Evolutionary conservation across 306 rosid species (phyloP).

Genomic region (Cyamopsis tetragonoloba): DNA sequence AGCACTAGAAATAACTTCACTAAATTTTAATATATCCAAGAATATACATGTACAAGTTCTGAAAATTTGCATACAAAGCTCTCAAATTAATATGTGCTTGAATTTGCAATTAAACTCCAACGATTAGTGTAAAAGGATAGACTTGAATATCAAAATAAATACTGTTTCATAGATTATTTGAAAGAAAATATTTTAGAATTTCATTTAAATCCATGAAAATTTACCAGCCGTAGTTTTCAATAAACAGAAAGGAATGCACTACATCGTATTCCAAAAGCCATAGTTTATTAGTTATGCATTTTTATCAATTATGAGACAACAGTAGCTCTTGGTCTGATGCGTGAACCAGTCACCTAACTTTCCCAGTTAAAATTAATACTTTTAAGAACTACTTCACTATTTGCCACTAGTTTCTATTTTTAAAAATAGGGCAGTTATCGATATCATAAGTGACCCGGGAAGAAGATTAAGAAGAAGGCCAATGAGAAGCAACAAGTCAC

Average conservation of each 20-base stretch:
- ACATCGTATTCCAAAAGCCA: neutral
- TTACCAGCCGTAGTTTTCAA: neutral
- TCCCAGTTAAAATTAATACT: neutral
- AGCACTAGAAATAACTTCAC: neutral
- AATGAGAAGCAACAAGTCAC: neutral
- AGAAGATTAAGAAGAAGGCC: neutral
- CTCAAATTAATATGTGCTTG: slow-evolving; percentile 7
- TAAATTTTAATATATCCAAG: neutral
- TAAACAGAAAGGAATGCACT: neutral
- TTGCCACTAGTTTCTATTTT: neutral
- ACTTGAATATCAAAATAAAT: neutral
- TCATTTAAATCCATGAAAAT: neutral
- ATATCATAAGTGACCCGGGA: neutral
- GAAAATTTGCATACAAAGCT: slow-evolving; percentile 18
- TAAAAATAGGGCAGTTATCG: neutral
- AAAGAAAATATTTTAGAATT: neutral
- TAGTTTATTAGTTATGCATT: neutral
- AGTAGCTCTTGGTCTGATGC: neutral
- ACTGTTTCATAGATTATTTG: neutral
- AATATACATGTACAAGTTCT: neutral
- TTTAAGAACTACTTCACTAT: neutral
- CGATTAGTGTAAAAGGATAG: neutral
- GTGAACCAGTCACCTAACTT: neutral
- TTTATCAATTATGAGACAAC: neutral
- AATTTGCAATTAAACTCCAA: neutral